Evolutionary conservation across 2,329 filamentous ascomycete genomes (phyloP).

Genomic region (Diaporthe aspalathi): DNA sequence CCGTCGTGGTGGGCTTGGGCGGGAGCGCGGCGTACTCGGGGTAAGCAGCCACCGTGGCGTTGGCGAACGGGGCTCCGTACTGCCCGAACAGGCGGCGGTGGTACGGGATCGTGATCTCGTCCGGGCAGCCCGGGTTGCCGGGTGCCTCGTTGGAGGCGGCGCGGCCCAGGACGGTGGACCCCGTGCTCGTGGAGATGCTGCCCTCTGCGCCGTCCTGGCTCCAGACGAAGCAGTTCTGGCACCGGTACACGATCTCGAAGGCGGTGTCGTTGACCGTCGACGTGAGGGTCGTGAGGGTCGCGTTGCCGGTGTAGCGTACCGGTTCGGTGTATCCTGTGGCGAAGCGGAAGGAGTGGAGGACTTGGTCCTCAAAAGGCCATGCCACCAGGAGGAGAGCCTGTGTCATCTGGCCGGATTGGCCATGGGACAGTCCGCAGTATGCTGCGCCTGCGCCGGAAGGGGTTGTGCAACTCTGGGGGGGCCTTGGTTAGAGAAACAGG

Average conservation of each 20-base stretch:
- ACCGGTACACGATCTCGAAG: constrained; percentile 70
- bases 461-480: constrained; percentile 32
- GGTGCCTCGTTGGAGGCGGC: constrained; percentile 57
- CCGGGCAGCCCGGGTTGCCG: constrained; percentile 49
- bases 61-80: constrained; percentile 42
- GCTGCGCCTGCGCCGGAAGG: constrained; percentile 27
- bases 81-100: constrained; percentile 48
- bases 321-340: constrained; percentile 66
- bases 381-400: constrained; percentile 63
- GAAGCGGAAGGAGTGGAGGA: constrained; percentile 65
- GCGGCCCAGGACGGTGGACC: constrained; percentile 58
- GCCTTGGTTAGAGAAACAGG: not conserved
- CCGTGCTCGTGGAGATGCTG: constrained; percentile 46
- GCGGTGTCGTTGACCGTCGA: constrained; percentile 64
- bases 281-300: constrained; percentile 66
- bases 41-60: constrained; percentile 47
- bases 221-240: constrained; percentile 63
- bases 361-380: constrained; percentile 59
- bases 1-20: constrained; percentile 45
- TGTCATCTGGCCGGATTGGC: constrained; percentile 58
- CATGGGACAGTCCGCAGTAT: constrained; percentile 34
- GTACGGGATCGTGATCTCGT: constrained; percentile 47
- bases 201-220: constrained; percentile 56
- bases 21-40: constrained; percentile 47
- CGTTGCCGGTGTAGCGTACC: constrained; percentile 66